Percentiles rank a stretch among this genome's conserved stretches.
phyloP scores from a whole-genome alignment of 2,329 filamentous ascomycete genomes.

The Trichoderma koningii region DNA sequence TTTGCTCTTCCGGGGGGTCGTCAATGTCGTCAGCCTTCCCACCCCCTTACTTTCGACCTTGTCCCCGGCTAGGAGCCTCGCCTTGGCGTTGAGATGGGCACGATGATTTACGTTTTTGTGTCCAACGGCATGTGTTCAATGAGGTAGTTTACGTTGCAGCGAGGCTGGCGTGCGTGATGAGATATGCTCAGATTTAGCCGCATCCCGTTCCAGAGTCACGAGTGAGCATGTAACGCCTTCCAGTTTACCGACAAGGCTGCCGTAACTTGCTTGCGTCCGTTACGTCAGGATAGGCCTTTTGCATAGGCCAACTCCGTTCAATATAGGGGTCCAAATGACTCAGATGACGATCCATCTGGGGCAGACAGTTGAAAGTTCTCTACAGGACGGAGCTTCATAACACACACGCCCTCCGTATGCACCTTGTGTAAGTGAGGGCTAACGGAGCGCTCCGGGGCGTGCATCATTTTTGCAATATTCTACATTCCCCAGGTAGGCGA shows the following conservation, averaged over 20 bases:
- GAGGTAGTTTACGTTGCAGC: no score
- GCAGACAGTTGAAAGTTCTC: not conserved
- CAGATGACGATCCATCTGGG: constrained; percentile 14
- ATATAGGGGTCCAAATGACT: constrained; percentile 20
- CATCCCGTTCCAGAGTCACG: not conserved
- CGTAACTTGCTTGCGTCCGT: not conserved
- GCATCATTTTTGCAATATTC: no score
- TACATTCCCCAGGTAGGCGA: no score
- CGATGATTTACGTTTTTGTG: not conserved
- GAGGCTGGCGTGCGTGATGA: not conserved
- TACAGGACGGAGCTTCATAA: no score
- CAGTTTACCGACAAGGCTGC: not conserved
- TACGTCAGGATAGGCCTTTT: constrained; percentile 4
- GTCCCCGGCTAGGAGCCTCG: constrained; percentile 1
- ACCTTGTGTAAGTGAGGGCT: no score
- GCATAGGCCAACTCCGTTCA: not conserved
- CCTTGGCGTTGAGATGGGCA: not conserved
- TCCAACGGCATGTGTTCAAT: no score
- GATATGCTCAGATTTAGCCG: not conserved
- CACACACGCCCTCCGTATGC: no score
- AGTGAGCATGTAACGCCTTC: not conserved
- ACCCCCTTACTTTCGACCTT: not conserved
- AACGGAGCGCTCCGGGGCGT: not conserved
- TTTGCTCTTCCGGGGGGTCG: not conserved
- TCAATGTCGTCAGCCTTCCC: constrained; percentile 1